phyloP scores from a whole-genome alignment of 2,329 filamentous ascomycete species.

The Stagonosporopsis rhizophila region DNA sequence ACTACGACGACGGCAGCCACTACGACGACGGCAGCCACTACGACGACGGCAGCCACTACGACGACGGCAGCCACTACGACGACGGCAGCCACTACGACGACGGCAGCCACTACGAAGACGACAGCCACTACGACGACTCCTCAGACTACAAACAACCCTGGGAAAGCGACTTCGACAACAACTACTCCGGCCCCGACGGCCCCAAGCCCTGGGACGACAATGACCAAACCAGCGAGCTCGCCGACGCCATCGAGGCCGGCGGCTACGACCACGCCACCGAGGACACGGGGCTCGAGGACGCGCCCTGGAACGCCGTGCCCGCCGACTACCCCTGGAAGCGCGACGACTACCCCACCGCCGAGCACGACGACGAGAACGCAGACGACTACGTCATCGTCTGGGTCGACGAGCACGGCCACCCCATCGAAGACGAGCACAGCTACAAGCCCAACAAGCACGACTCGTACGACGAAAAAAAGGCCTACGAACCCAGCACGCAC shows the following conservation, averaged over 20 bases:
- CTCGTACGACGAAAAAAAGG: neutral
- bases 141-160: constrained; percentile 4
- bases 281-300: constrained; percentile 3
- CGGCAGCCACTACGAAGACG: neutral
- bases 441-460: neutral
- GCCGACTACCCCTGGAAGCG: constrained; percentile 1
- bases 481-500: neutral
- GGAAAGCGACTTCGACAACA: constrained; percentile 7
- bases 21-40: neutral
- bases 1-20: neutral
- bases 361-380: neutral
- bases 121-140: neutral
- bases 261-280: constrained; percentile 2
- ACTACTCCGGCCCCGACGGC: constrained; percentile 11
- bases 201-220: constrained; percentile 15
- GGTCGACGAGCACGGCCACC: neutral
- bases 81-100: constrained; percentile 1
- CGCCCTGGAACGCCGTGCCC: constrained; percentile 4
- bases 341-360: no score
- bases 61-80: neutral
- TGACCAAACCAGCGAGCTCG: constrained; percentile 4
- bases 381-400: neutral
- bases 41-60: neutral
- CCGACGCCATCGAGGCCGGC: constrained; percentile 7
- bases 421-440: neutral